Evolutionary conservation across 345 rosid species (phyloP).

Genomic region (Psidium friedrichsthalianum): DNA sequence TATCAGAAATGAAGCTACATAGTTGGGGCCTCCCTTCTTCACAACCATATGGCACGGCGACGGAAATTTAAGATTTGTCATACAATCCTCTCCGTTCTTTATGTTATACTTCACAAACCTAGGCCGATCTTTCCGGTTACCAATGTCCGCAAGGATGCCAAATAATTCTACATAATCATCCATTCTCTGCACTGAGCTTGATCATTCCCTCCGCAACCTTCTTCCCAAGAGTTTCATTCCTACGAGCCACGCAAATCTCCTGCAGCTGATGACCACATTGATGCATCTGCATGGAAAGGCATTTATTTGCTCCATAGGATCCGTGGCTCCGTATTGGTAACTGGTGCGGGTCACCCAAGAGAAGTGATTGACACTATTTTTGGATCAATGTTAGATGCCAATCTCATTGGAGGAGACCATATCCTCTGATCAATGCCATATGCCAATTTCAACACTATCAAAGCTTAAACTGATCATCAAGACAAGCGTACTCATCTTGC

Average conservation of each 20-base stretch:
- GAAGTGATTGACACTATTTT: constrained; percentile 40
- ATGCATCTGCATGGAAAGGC: constrained; percentile 46
- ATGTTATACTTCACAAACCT: not conserved
- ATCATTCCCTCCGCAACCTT: constrained; percentile 51
- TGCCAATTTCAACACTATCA: constrained; percentile 53
- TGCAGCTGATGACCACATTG: constrained; percentile 58
- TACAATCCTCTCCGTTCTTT: not conserved
- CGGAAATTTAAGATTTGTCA: too few species aligned
- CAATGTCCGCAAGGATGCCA: constrained; percentile 45
- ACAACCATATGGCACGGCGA: not conserved
- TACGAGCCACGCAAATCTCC: constrained; percentile 61
- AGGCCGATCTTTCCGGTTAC: constrained; percentile 63
- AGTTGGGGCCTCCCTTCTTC: not conserved
- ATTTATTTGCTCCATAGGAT: constrained; percentile 27
- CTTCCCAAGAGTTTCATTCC: constrained; percentile 47
- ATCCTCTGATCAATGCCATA: constrained; percentile 5
- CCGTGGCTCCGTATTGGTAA: constrained; percentile 38
- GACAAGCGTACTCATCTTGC: constrained; percentile 43
- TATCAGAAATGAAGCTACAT: not conserved
- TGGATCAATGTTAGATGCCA: constrained; percentile 40
- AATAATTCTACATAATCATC: constrained; percentile 64
- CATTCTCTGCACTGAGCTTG: constrained; percentile 63
- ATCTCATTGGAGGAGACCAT: constrained; percentile 49
- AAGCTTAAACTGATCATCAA: constrained; percentile 47
- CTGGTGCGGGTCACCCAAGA: constrained; percentile 78